Evolutionary conservation across 108 stramenopile genomes (phyloP), one percentile per base, ranked within the genome.

Genomic region (Cyclostephanos tholiformis): DNA sequence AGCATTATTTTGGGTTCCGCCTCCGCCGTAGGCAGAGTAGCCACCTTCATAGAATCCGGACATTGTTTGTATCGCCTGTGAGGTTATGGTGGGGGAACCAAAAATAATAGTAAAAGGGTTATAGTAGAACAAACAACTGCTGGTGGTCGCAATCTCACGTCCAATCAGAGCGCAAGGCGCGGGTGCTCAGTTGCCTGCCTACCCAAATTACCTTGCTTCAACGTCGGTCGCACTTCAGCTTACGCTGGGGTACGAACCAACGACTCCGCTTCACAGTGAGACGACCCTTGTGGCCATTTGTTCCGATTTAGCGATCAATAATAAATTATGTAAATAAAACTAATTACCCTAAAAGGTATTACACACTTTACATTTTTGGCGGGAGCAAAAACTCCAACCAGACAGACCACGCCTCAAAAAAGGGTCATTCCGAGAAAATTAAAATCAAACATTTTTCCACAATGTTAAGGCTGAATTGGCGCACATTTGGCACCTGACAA

Each of bases 161-260:
- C 78, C 78, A 67, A 50, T 51, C 65, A 72, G 51, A 56, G 78
- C 44, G 22, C 65, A 57, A 32, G 44, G 65, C 19, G 62, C 6
- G 71, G 64, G 78, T 79, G 78, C 71, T 79, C 78, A 79, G 78
- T 79, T 79, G 59, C 78, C 78, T 79, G 78, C 71, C 78, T 79
- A 1, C 78, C 64, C 71, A 63, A 30, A 26, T 6, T 52, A 36
- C 56, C 55, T 32, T 48, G 48, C n/a, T 79, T 72, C 56, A 72
- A 72, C 66, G 63, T 9, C 0, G 66, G 59, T 0, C 78, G 36
- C 63, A 48, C 35, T 29, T 29, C 60, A 16, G 17, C 78, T 68
- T 79, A 22, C 78, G 78, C n/a, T 25, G 78, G 78, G 78, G 65
- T 25, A 48, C 58, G 78, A 79, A 72, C 65, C 67, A 51, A 29